phyloP scores from a whole-genome alignment of 2,329 filamentous ascomycete genomes.

The Penicillium sp. region DNA sequence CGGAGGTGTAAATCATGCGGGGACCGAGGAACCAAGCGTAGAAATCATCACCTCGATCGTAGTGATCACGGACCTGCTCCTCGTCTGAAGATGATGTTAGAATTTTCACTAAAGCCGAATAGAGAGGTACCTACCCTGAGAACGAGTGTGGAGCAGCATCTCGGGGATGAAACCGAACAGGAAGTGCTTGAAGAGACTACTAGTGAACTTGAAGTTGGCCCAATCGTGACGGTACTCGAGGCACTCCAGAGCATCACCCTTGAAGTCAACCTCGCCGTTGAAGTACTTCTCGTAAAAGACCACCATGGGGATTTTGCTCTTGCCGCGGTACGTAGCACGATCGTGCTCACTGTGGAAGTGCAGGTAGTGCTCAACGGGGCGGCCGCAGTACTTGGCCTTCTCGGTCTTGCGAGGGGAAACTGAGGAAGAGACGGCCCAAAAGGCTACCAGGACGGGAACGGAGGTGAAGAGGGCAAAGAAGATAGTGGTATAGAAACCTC shows the following conservation, averaged over 20 bases:
- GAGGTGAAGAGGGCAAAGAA: slow-evolving; percentile 80
- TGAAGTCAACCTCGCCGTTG: slow-evolving; percentile 90
- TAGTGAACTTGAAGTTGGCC: slow-evolving; percentile 90
- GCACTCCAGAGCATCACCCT: slow-evolving; percentile 83
- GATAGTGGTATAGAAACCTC: slow-evolving; percentile 81
- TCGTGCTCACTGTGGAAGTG: slow-evolving; percentile 49
- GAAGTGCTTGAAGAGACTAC: slow-evolving; percentile 82
- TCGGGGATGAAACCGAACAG: slow-evolving; percentile 84
- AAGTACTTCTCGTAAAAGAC: slow-evolving; percentile 99
- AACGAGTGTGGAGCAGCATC: slow-evolving; percentile 86
- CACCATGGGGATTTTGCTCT: slow-evolving; percentile 58
- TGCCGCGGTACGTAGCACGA: slow-evolving; percentile 48
- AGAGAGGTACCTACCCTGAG: slow-evolving; percentile 65
- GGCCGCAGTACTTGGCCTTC: slow-evolving; percentile 82
- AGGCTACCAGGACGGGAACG: slow-evolving; percentile 74
- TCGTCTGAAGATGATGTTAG: slow-evolving; percentile 61
- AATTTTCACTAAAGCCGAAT: neutral
- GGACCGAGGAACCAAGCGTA: slow-evolving; percentile 98
- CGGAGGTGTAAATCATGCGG: slow-evolving; percentile 98
- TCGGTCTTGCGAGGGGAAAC: slow-evolving; percentile 89
- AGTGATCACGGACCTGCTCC: slow-evolving; percentile 96
- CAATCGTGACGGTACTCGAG: slow-evolving; percentile 96
- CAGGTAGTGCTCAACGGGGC: slow-evolving; percentile 83
- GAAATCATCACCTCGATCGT: slow-evolving; percentile 97
- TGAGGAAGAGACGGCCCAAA: slow-evolving; percentile 77